Conservation (phyloP, 1,284 basidiomycete genomes). For the Irpex sp. region DNA sequence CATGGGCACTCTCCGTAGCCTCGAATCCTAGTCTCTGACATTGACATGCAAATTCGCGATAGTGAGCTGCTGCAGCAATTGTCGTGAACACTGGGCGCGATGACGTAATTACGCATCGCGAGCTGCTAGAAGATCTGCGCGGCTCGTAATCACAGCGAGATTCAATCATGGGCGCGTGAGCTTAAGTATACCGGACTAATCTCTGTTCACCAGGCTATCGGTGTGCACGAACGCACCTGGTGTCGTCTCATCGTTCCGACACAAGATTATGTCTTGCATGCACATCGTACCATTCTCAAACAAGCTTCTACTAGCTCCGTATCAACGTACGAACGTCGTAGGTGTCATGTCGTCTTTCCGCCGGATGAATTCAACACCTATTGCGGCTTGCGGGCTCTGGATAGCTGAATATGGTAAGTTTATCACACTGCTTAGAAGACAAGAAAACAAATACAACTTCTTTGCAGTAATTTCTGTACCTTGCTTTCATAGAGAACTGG, state of each 20-base stretch:
- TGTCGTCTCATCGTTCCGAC: not conserved
- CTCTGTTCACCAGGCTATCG: not conserved
- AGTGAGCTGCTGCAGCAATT: too few relatives aligned
- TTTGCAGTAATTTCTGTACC: too few relatives aligned
- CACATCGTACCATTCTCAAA: not conserved
- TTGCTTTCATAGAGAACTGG: not conserved
- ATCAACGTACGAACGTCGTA: not conserved
- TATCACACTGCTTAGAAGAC: too few relatives aligned
- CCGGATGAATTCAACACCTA: not conserved
- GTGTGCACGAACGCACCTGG: not conserved
- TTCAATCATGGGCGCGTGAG: not conserved
- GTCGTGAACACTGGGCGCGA: too few relatives aligned
- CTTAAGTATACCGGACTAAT: not conserved
- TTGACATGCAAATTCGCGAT: too few relatives aligned
- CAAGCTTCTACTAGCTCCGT: not conserved
- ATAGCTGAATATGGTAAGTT: too few relatives aligned
- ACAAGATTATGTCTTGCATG: not conserved
- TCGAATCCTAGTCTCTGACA: too few relatives aligned
- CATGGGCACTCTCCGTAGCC: not conserved
- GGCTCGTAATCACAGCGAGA: not conserved
- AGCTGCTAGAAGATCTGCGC: too few relatives aligned
- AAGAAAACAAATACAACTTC: too few relatives aligned
- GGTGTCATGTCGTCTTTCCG: not conserved
- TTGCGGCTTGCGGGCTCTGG: not conserved
- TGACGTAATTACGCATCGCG: too few relatives aligned